Evolutionary conservation across 2,329 filamentous ascomycete species (phyloP).

Genomic region (Penicillium sp.): DNA sequence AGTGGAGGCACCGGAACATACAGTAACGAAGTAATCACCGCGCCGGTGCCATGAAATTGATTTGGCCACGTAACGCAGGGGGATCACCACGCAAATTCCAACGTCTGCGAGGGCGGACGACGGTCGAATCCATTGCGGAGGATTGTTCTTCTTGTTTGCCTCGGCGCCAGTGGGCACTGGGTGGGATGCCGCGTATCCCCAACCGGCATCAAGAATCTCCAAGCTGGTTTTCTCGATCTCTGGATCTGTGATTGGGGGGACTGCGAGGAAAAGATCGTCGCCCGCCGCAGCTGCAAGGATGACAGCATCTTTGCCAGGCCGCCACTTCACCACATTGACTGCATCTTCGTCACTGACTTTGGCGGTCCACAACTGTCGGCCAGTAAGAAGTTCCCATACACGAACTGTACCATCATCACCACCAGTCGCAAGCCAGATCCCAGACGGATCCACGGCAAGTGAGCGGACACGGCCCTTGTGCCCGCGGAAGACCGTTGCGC

Average conservation of each 20-base stretch:
- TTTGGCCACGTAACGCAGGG: constrained; percentile 74
- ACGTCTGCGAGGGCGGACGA: constrained; percentile 65
- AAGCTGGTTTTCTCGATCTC: constrained; percentile 68
- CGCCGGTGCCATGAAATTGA: constrained; percentile 88
- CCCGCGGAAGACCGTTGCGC: constrained; percentile 77
- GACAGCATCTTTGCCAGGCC: constrained; percentile 71
- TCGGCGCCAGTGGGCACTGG: constrained; percentile 48
- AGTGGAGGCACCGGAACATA: constrained; percentile 61
- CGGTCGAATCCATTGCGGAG: constrained; percentile 79
- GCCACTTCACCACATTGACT: constrained; percentile 83
- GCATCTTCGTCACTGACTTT: constrained; percentile 70
- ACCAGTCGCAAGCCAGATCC: constrained; percentile 80
- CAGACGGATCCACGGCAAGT: constrained; percentile 76
- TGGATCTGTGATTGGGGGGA: constrained; percentile 66
- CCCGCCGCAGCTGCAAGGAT: constrained; percentile 79
- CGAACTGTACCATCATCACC: constrained; percentile 90
- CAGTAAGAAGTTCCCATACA: constrained; percentile 81
- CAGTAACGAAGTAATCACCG: constrained; percentile 89
- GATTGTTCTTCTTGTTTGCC: constrained; percentile 61
- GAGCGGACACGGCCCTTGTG: constrained; percentile 84
- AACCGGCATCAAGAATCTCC: constrained; percentile 78
- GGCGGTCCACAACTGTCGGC: constrained; percentile 79
- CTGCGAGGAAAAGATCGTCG: constrained; percentile 77
- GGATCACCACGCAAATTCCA: constrained; percentile 70
- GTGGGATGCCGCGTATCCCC: constrained; percentile 72